phyloP scores from a whole-genome alignment of 306 rosid genomes.

The Carpinus fangiana region DNA sequence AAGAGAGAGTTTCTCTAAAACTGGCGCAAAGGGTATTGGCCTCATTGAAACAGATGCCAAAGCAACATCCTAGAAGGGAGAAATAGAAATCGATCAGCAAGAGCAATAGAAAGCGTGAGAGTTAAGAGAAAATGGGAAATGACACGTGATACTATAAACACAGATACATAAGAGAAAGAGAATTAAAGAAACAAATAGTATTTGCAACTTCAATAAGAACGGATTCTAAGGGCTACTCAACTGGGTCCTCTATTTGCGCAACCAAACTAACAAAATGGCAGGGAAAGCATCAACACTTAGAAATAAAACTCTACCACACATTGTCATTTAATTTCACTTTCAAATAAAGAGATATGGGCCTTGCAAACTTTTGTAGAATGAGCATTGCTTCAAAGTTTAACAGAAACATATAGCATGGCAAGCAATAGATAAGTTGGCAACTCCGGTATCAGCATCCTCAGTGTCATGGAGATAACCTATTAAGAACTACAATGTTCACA shows the following conservation, averaged over 20 bases:
- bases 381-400: background rate
- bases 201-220: background rate
- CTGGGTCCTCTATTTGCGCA: no score
- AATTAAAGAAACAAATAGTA: background rate
- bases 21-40: conserved; percentile 81
- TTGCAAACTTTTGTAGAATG: background rate
- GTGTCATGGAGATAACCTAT: background rate
- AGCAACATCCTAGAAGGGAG: conserved; percentile 73
- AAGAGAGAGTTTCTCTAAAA: conserved; percentile 76
- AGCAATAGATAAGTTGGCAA: background rate
- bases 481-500: conserved; percentile 3
- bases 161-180: background rate
- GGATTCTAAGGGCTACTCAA: no score
- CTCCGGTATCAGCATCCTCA: background rate
- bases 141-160: background rate
- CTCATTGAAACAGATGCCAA: conserved; percentile 95
- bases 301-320: background rate
- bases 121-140: background rate
- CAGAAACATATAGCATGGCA: background rate
- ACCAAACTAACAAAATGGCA: no score
- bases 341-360: no score
- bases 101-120: background rate
- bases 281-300: no score
- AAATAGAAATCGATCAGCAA: conserved; percentile 12
- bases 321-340: background rate